These are phyloP conservation scores for Amborella trichopoda DNA, from an alignment of 164 flowering plant genomes.

Conservation along the genomic window DNA sequence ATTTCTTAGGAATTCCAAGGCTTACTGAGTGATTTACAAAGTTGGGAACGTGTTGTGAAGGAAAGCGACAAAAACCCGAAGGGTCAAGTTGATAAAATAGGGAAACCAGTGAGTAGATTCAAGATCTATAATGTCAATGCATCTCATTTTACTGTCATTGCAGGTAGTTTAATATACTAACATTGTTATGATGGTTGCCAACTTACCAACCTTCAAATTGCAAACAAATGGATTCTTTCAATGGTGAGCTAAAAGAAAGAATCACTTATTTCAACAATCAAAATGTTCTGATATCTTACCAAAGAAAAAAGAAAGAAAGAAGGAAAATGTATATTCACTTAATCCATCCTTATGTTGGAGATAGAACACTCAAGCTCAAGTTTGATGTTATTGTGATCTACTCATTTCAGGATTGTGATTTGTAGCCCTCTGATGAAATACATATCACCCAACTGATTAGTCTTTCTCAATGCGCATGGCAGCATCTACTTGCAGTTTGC, in stretches of 20 bases:
- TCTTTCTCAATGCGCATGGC: no score
- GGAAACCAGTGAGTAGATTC: slow-evolving; percentile 16
- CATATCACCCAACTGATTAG: no score
- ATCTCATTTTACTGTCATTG: background rate
- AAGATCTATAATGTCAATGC: background rate
- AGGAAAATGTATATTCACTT: no score
- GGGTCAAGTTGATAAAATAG: slow-evolving; percentile 17
- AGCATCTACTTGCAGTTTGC: no score
- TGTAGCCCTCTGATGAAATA: no score
- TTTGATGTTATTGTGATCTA: no score
- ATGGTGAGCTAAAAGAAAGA: background rate
- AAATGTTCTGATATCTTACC: no score
- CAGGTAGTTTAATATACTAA: background rate
- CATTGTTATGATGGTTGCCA: background rate
- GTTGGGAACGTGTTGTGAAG: slow-evolving; percentile 60
- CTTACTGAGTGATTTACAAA: slow-evolving; percentile 73
- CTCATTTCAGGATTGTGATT: no score
- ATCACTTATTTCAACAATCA: no score
- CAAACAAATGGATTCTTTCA: background rate
- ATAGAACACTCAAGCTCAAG: no score
- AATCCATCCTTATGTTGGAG: no score
- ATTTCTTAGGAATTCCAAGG: slow-evolving; percentile 88
- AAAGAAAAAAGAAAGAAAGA: no score
- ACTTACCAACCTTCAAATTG: background rate
- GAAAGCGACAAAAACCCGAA: slow-evolving; percentile 54